Percentiles rank a stretch among this genome's conserved stretches.
phyloP scores from a whole-genome alignment of 176 grass and related monocot species.

The Miscanthus lutarioriparius region DNA sequence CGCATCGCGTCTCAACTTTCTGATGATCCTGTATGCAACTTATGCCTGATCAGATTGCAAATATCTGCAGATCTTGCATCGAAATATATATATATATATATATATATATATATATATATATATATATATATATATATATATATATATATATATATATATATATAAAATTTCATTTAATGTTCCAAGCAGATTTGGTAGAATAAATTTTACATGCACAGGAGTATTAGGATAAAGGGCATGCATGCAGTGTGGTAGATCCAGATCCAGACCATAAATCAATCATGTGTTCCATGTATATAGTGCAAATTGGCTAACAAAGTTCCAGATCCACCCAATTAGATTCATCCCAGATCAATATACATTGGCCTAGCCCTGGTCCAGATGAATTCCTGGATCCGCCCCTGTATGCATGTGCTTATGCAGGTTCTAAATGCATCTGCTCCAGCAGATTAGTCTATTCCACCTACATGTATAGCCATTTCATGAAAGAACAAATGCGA shows the following conservation, averaged over 20 bases:
- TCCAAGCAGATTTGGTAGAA: constrained; percentile 11
- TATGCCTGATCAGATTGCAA: constrained; percentile 3
- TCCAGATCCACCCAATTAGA: background rate
- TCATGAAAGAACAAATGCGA: background rate
- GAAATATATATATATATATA: no score
- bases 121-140: no score
- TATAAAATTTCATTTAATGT: background rate
- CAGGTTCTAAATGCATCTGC: background rate
- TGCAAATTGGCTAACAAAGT: background rate
- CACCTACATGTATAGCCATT: background rate
- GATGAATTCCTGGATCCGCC: background rate
- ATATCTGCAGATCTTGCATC: background rate
- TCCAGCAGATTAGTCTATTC: background rate
- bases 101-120: no score
- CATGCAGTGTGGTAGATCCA: background rate
- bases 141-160: no score
- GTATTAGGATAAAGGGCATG: background rate
- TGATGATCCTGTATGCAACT: constrained; percentile 70
- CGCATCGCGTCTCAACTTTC: constrained; percentile 73
- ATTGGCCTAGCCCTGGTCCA: background rate
- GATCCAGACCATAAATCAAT: background rate
- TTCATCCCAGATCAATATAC: background rate
- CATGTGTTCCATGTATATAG: background rate
- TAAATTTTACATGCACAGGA: background rate
- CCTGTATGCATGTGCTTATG: background rate